Percentiles rank a stretch among this genome's conserved stretches.
Evolutionary conservation across 805 yeast genomes (phyloP).

Genomic region (Candida ficus): DNA sequence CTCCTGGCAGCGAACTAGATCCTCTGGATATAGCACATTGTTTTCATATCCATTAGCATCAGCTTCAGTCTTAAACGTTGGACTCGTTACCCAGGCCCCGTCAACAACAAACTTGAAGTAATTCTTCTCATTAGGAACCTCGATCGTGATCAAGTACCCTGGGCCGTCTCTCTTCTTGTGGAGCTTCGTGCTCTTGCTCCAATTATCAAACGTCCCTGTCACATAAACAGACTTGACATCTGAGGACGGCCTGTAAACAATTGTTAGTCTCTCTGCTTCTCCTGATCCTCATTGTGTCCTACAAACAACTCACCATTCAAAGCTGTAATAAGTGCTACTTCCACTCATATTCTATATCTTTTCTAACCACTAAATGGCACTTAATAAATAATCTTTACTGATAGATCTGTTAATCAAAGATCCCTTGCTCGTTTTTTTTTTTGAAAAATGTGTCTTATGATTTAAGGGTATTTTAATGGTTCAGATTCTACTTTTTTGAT

Average conservation of each 20-base stretch:
- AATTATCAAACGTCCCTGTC: constrained; percentile 56
- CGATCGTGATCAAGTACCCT: constrained; percentile 38
- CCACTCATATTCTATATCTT: neutral
- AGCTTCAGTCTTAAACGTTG: constrained; percentile 36
- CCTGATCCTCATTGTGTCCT: too few species aligned
- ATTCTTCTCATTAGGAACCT: constrained; percentile 33
- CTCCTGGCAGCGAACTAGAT: constrained; percentile 11
- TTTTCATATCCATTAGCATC: constrained; percentile 41
- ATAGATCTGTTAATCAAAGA: too few species aligned
- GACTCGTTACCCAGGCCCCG: constrained; percentile 46
- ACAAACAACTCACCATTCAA: neutral
- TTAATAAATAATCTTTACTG: too few species aligned
- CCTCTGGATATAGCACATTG: constrained; percentile 40
- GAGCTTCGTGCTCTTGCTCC: constrained; percentile 44
- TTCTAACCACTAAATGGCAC: neutral
- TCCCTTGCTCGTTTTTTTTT: too few species aligned
- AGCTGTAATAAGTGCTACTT: neutral
- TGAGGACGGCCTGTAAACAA: constrained; percentile 28
- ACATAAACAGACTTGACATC: constrained; percentile 40
- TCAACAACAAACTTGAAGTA: constrained; percentile 55
- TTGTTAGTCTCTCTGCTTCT: too few species aligned
- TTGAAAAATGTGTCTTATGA: too few species aligned
- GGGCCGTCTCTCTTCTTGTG: constrained; percentile 34
- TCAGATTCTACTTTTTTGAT: too few species aligned
- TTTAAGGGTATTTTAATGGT: too few species aligned